phyloP scores from a whole-genome alignment of 805 yeast species.

The Suhomyces faveliae region DNA sequence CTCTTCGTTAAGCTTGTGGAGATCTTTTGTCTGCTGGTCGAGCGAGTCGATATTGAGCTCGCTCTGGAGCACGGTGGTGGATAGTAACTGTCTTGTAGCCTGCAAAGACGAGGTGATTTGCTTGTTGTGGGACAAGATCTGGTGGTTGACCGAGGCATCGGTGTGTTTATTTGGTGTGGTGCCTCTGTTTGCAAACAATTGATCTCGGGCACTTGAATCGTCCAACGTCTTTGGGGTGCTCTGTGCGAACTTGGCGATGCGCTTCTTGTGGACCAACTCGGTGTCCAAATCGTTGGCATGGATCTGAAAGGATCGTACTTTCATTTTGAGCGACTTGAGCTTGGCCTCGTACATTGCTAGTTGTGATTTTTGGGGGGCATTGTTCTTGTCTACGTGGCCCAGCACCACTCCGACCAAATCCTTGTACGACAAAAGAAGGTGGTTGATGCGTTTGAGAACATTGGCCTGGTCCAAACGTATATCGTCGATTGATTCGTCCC shows the following conservation, averaged over 20 bases:
- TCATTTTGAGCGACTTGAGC: conserved; percentile 18
- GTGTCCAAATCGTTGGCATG: conserved; percentile 24
- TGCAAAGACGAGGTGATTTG: conserved; percentile 48
- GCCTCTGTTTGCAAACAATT: conserved; percentile 25
- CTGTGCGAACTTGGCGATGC: conserved; percentile 24
- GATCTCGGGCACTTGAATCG: conserved; percentile 10
- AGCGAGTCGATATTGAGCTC: conserved; percentile 50
- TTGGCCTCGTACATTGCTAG: conserved; percentile 21
- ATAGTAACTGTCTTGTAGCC: conserved; percentile 47
- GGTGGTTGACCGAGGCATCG: conserved; percentile 33
- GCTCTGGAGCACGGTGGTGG: conserved; percentile 49
- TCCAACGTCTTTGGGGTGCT: background rate
- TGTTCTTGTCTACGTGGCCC: conserved; percentile 4
- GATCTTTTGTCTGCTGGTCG: conserved; percentile 45
- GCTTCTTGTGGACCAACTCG: conserved; percentile 28
- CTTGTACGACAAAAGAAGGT: conserved; percentile 17
- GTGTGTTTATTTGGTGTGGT: conserved; percentile 16
- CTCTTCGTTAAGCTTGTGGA: conserved; percentile 40
- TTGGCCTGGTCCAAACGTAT: conserved; percentile 4
- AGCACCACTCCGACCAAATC: conserved; percentile 18
- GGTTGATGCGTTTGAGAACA: conserved; percentile 17
- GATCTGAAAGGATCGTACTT: conserved; percentile 31
- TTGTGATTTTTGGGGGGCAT: conserved; percentile 6
- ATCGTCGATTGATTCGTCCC: conserved; percentile 13
- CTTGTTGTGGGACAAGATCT: conserved; percentile 45